Evolutionary conservation across 2,329 filamentous ascomycete genomes (phyloP).

Genomic region (Epichloe amarillans): DNA sequence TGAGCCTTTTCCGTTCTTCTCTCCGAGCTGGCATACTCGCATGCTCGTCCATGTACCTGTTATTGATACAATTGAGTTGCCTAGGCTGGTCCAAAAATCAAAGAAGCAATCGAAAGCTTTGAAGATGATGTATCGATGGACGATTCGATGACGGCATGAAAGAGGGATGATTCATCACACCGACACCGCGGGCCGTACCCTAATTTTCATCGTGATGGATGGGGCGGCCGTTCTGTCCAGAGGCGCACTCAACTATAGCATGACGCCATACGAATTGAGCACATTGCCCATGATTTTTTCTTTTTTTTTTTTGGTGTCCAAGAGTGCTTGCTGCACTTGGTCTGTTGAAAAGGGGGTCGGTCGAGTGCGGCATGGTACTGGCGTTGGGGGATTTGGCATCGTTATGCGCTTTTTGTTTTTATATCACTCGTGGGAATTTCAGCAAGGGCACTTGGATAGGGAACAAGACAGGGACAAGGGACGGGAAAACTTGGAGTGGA

Average conservation of each 20-base stretch:
- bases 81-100: conserved; percentile 84
- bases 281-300: neutral
- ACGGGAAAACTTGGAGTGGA: neutral
- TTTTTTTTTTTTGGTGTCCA: neutral
- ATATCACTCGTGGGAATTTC: neutral
- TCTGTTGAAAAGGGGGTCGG: neutral
- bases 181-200: too few relatives aligned
- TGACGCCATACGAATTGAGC: neutral
- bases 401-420: neutral
- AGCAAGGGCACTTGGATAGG: conserved; percentile 3
- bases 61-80: neutral
- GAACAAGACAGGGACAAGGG: neutral
- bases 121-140: conserved; percentile 66
- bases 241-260: neutral
- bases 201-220: neutral
- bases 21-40: neutral
- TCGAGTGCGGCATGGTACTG: neutral
- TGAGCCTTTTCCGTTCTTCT: conserved; percentile 27
- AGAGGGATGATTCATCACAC: neutral
- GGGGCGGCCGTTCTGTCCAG: neutral
- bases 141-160: conserved; percentile 46
- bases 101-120: conserved; percentile 87
- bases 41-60: neutral
- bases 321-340: neutral
- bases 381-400: conserved; percentile 1